Evolutionary conservation across 139 green algal genomes (phyloP).

Genomic region (Chlamydomonas sphaeroides): DNA sequence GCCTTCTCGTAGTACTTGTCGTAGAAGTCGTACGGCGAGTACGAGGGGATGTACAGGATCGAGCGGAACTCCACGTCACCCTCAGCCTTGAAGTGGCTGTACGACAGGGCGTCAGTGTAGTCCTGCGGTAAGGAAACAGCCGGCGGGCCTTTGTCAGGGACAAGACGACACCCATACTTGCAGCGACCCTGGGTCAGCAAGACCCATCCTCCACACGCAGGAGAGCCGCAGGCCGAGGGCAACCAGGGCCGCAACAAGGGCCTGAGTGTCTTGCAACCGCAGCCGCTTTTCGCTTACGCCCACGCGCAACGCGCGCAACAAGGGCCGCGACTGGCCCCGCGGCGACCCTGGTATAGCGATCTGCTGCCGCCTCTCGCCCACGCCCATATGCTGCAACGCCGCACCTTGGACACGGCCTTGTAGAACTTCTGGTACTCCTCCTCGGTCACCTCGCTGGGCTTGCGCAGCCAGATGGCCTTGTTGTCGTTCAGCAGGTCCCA

Average conservation of each 20-base stretch:
- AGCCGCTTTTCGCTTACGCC: background rate
- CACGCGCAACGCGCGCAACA: background rate
- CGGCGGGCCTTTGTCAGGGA: no score
- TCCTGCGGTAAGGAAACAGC: no score
- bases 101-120: slow-evolving; percentile 75
- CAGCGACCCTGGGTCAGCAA: no score
- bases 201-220: no score
- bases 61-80: slow-evolving; percentile 98
- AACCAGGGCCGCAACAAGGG: no score
- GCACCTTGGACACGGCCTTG: slow-evolving; percentile 89
- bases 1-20: slow-evolving; percentile 93
- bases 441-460: slow-evolving; percentile 83
- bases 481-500: slow-evolving; percentile 97
- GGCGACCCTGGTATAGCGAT: no score
- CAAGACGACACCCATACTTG: no score
- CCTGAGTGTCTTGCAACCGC: no score
- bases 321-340: no score
- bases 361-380: no score
- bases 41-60: slow-evolving; percentile 90
- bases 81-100: slow-evolving; percentile 97
- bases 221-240: no score
- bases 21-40: slow-evolving; percentile 79
- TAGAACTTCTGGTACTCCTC: slow-evolving; percentile 99
- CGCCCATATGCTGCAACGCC: no score
- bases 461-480: slow-evolving; percentile 97